Percentiles rank a stretch among this genome's conserved stretches.
These are phyloP conservation scores for Candida lessepsii DNA, from an alignment of 805 yeast species.

Conservation along the genomic window DNA sequence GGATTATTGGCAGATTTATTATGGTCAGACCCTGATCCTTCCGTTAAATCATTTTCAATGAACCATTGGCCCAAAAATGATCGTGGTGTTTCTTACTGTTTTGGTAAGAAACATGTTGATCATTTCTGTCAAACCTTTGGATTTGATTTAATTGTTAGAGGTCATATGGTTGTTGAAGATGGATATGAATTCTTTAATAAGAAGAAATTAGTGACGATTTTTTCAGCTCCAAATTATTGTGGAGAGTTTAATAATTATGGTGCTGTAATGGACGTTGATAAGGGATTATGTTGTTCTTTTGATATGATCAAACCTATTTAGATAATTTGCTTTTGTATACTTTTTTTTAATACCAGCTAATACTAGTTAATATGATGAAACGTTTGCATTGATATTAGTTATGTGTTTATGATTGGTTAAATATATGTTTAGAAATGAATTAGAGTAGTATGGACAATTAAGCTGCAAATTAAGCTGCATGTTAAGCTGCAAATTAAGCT, in stretches of 20 bases:
- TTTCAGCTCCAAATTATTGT: constrained; percentile 82
- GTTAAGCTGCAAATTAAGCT: too few relatives aligned
- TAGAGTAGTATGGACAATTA: neutral
- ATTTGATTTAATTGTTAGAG: constrained; percentile 76
- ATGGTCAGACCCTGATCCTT: constrained; percentile 76
- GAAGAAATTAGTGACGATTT: constrained; percentile 72
- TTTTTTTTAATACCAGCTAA: too few relatives aligned
- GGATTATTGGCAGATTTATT: constrained; percentile 75
- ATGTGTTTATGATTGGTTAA: constrained; percentile 6
- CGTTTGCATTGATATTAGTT: too few relatives aligned
- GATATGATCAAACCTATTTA: constrained; percentile 60
- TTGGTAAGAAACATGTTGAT: constrained; percentile 72
- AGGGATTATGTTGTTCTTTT: constrained; percentile 65
- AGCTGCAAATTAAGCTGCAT: too few relatives aligned
- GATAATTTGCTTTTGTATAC: too few relatives aligned
- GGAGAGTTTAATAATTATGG: constrained; percentile 82
- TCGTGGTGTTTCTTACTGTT: constrained; percentile 79
- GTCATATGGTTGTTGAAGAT: constrained; percentile 89
- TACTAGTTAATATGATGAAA: neutral
- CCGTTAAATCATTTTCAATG: constrained; percentile 31
- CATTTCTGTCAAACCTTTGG: constrained; percentile 63
- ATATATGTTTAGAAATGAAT: constrained; percentile 39
- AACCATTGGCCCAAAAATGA: constrained; percentile 77
- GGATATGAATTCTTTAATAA: constrained; percentile 82
- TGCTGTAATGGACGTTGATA: constrained; percentile 73